phyloP scores from a whole-genome alignment of 768 basidiomycete genomes.

The Mycena amicta region DNA sequence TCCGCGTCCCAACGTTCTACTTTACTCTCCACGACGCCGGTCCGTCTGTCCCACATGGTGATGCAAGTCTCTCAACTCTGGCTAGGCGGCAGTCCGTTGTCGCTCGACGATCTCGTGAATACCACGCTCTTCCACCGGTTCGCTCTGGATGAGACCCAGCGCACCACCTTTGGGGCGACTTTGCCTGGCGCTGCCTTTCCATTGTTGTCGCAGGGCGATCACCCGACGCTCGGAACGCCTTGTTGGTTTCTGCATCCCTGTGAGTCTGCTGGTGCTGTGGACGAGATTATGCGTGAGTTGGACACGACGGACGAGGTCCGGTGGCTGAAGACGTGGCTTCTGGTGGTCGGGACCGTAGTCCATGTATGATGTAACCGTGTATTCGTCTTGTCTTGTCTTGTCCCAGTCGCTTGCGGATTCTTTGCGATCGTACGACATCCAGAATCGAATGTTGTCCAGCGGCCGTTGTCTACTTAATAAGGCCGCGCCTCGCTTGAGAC shows the following conservation, averaged over 20 bases:
- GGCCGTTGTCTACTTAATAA: slow-evolving; percentile 13
- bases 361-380: slow-evolving; percentile 33
- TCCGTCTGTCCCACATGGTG: slow-evolving; percentile 43
- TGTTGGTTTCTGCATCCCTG: slow-evolving; percentile 92
- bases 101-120: slow-evolving; percentile 55
- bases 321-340: slow-evolving; percentile 79
- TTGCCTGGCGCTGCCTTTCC: slow-evolving; percentile 62
- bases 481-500: slow-evolving; percentile 4
- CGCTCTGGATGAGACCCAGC: slow-evolving; percentile 44
- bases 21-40: slow-evolving; percentile 70
- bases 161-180: slow-evolving; percentile 58
- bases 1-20: slow-evolving; percentile 83
- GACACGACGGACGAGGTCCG: slow-evolving; percentile 32
- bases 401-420: neutral
- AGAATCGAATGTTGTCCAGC: slow-evolving; percentile 17
- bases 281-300: slow-evolving; percentile 65
- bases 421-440: slow-evolving; percentile 19
- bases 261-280: slow-evolving; percentile 65
- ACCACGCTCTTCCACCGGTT: slow-evolving; percentile 62
- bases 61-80: slow-evolving; percentile 16
- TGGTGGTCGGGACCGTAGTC: slow-evolving; percentile 69
- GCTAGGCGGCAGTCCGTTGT: slow-evolving; percentile 66
- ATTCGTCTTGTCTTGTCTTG: neutral
- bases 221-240: slow-evolving; percentile 72
- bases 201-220: slow-evolving; percentile 84